Evolutionary conservation across 371 early-diverging fungal species (phyloP).

Genomic region (Mucor indicus): DNA sequence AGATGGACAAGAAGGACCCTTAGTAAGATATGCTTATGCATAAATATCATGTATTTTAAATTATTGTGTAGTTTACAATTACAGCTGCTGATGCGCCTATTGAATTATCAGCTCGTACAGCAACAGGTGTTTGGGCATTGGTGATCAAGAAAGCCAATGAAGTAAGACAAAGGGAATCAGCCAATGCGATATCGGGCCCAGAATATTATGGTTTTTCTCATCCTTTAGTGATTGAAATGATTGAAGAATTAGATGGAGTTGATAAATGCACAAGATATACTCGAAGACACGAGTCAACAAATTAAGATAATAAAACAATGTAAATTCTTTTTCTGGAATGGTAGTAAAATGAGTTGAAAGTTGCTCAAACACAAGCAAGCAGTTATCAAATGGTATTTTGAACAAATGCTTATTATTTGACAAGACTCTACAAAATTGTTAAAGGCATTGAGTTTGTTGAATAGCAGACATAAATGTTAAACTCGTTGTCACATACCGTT

Average conservation of each 20-base stretch:
- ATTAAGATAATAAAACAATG: not conserved
- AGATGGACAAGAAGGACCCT: slow-evolving; percentile 79
- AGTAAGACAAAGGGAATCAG: slow-evolving; percentile 68
- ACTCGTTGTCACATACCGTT: too few species aligned
- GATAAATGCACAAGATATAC: slow-evolving; percentile 51
- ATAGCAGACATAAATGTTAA: too few species aligned
- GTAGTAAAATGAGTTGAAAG: too few species aligned
- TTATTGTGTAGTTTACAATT: slow-evolving; percentile 61
- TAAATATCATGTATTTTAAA: not conserved
- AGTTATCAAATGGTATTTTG: too few species aligned
- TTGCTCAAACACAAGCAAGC: too few species aligned
- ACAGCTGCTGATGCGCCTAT: slow-evolving; percentile 66
- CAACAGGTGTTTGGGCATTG: slow-evolving; percentile 87
- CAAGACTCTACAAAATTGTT: not conserved
- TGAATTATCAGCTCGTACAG: slow-evolving; percentile 65
- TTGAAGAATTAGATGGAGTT: slow-evolving; percentile 79
- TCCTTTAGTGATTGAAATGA: slow-evolving; percentile 80
- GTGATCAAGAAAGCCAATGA: slow-evolving; percentile 75
- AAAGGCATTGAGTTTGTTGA: not conserved
- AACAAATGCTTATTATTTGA: not conserved
- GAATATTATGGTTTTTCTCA: slow-evolving; percentile 91
- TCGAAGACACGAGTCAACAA: slow-evolving; percentile 5
- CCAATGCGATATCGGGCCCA: slow-evolving; percentile 84
- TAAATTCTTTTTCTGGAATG: not conserved
- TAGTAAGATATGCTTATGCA: slow-evolving; percentile 22